Evolutionary conservation across 768 basidiomycete species (phyloP), one percentile per base, ranked within the genome.

Genomic region (Neoboletus magnificus): DNA sequence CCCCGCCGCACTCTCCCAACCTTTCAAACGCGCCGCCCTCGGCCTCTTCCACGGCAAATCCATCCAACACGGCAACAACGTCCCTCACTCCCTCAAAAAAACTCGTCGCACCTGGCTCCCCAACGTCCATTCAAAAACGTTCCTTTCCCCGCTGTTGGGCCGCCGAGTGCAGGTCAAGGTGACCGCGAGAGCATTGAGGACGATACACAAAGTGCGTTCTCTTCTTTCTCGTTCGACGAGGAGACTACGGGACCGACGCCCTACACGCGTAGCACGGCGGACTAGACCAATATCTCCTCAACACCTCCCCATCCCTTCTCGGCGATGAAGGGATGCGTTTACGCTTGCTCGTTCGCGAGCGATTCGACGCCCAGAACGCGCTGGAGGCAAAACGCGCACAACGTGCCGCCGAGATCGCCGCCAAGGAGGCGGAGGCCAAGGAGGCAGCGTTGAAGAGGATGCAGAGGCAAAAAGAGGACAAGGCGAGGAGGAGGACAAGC

Each of bases 31-130:
- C 41, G 75, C 89, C 2, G 84, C 92, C 62, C 74, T 82, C 3
- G 92, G 91, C 52, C 84, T 95, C 2, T 93, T 89, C 66, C 89
- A 92, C 52, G 91, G 91, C 16, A 87, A 85, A 68, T 82, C 76
- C 52, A 90, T 85, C 63, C 86, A 85, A 64, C 84, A 84, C 61
- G 93, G 93, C 25, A 93, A 94, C 77, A 93, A 87, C 66, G 91
- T 94, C 46, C 91, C 93, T 0, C 87, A 91, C 71, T 93, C 92
- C 23, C 86, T 87, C 68, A 82, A 87, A 69, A 94, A 93, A 76
- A 93, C 93, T 25, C 85, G 89, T 48, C 79, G 93, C 39, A 81
- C 87, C 42, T 95, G 93, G 93, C 76, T 92, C 12, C 93, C 93
- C 35, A 95, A 95, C 71, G 79, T 93, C 23, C 91, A 93, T 61